Base-by-base conservation (phyloP, 495 filamentous ascomycete genomes). In the Penicillium canariense region DNA sequence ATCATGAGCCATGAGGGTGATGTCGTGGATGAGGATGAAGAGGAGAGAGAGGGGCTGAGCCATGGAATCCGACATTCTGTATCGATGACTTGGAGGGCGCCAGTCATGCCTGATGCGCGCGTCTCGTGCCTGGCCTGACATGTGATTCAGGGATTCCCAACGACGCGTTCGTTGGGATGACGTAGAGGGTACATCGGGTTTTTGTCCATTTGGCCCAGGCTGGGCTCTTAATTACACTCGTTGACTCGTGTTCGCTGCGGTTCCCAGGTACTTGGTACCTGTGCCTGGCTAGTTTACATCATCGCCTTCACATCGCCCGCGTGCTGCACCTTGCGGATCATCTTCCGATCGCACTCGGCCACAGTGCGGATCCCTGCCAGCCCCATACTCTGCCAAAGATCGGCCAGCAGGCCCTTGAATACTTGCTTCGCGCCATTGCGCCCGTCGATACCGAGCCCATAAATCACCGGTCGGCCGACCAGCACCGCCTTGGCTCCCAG, bases 401-500 rank as follows among this genome's bases (percentile, higher is more conserved):
- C 84, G 11, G 84, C 82, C 36, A 85, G 63, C 14, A 86, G 61
- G 4, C 79, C 76, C 40, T 76, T 74, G 26, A 86, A 54, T 3
- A 86, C 81, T 48, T 82, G 73, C 52, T 77, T 78, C 3, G 80
- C 85, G 5, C 85, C 84, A 35, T 77, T 67, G 51, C 80, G 74
- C 8, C 84, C 84, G 27, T 73, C 75, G 30, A 83, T 75, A 1
- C 73, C 77, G 15, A 96, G 90, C 43, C 91, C 91, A 66, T 90
- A 96, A 59, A 96, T 76, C 68, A 92, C 90, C 15, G 91, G 92
- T 23, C 91, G 74, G 11, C 89, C 91, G 53, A 96, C 90, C 15
- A 93, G 84, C 0, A 96, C 91, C n/a, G 87, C 91, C 66, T 84
- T 88, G 5, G 91, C 92, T 35, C 92, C 92, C 3, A 97, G 76